Base-by-base conservation (phyloP, 2,329 filamentous ascomycete genomes). In the Gliomastix tumulicola region DNA sequence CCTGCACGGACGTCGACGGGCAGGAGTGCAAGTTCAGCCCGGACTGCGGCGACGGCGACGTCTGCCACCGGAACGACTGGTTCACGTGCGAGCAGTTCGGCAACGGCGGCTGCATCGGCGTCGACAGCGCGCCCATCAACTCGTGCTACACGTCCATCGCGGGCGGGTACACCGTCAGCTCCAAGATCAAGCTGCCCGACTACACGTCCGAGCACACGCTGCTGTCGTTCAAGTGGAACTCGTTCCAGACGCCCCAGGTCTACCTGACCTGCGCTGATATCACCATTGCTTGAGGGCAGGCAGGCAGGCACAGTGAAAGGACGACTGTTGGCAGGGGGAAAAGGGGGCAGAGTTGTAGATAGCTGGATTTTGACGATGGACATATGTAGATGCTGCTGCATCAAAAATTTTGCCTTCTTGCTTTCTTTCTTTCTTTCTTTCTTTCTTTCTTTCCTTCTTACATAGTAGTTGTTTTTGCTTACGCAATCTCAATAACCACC, bases 201-300 rank as follows among this genome's bases (percentile, higher is more conserved):
- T 71, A 66, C 42, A 44, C 52, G 4, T 68, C 68, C 0, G 56
- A 64, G 35, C 71, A 75, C 44, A 76, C 71, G 0, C 53, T 75
- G 17, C 54, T 75, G 1, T 68, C 65, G 0, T 68, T 71, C 49
- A 64, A 66, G 39, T 75, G 70, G 71, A 74, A 75, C 51, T 64
- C 68, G 1, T 74, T 64, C 50, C 69, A 75, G 53, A 74, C 71
- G 0, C 57, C 59, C 0, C 71, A 76, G 52, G 59, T 74, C 7
- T 75, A 74, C 45, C 56, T 74, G 4, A 65, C 59, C 5, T 76
- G 71, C 43, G 69, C 71, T 3, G 69, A 74, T 44, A 71, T 74
- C 38, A 61, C 66, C 12, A 70, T 73, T 36, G n/a, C n/a, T n/a
- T n/a, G n/a, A n/a, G n/a, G n/a, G n/a, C n/a, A n/a, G n/a, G n/a